phyloP scores from a whole-genome alignment of 1,139 yeast genomes.

The Lodderomyces parapsilosis region DNA sequence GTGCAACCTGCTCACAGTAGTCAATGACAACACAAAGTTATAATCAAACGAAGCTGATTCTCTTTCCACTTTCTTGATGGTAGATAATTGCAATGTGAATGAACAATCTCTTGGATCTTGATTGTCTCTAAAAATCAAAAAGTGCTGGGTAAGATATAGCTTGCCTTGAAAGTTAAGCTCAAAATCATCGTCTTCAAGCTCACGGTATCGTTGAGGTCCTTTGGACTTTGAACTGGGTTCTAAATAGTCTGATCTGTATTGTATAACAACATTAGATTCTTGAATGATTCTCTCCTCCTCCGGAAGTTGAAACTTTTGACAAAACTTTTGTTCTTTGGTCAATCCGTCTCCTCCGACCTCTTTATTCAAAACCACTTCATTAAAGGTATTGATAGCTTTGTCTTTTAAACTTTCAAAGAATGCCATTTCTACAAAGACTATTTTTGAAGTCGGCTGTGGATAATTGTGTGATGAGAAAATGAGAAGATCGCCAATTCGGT shows the following conservation, averaged over 20 bases:
- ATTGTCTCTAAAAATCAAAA: slow-evolving; percentile 69
- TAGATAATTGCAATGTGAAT: slow-evolving; percentile 70
- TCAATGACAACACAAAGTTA: slow-evolving; percentile 65
- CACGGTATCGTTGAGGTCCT: neutral
- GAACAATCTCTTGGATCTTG: slow-evolving; percentile 69
- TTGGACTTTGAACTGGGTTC: neutral
- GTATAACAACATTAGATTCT: slow-evolving; percentile 69
- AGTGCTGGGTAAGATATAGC: slow-evolving; percentile 69
- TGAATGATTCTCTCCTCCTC: slow-evolving; percentile 63
- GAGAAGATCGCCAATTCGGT: too few species aligned
- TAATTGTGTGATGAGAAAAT: too few species aligned
- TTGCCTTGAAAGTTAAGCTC: slow-evolving; percentile 49
- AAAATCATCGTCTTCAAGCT: neutral
- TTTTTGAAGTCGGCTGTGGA: neutral
- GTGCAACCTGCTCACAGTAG: slow-evolving; percentile 65
- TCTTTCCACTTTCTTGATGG: slow-evolving; percentile 83
- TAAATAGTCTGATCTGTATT: slow-evolving; percentile 26
- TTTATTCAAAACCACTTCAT: slow-evolving; percentile 38
- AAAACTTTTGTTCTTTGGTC: slow-evolving; percentile 67
- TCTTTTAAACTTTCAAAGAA: slow-evolving; percentile 48
- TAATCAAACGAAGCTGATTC: slow-evolving; percentile 5
- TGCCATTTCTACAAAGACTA: too few species aligned
- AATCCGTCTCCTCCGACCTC: slow-evolving; percentile 29
- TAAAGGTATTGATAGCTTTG: slow-evolving; percentile 45
- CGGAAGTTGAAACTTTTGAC: slow-evolving; percentile 68